Evolutionary conservation across 2,329 filamentous ascomycete species (phyloP), one percentile per base, ranked within the genome.

Genomic region (Emergomyces africanus): DNA sequence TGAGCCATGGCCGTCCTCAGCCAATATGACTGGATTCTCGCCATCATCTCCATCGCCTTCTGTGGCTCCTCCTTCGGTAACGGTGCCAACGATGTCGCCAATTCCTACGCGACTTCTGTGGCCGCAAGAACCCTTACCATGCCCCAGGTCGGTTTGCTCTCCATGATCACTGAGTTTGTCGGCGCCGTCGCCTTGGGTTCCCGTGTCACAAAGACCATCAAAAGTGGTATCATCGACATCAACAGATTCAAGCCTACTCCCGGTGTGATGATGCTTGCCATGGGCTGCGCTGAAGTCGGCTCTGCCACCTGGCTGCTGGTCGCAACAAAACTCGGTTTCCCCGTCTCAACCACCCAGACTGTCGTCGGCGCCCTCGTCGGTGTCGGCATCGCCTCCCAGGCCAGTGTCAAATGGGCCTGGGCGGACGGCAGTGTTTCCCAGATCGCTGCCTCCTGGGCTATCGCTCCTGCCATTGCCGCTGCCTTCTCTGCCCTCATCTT

Each of bases 41-140:
- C 72, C 57, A 69, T 75, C 56, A 72, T 70, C 55, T 66, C 67
- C 25, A 72, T 74, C 57, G 70, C 70, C 30, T 73, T 73, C 62
- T 65, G 70, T 57, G 68, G 68, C 59, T 69, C 67, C 41, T 64
- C 71, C 39, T 72, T 71, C 57, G 69, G 69, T 63, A 74, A 74
- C 60, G 72, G 72, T 37, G 67, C 67, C 64, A 78, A 79, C 68
- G 78, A 81, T 78, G 78, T 80, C 61, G 78, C 79, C 69, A 82
- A 81, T 66, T 74, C 78, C 0, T 82, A 79, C 69, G 79, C 79
- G 35, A 79, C 77, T 23, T 77, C 74, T 2, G 77, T 81, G 39
- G 78, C 78, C 15, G 79, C 79, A 3, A 71, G 74, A 30, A 79
- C 78, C 42, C 72, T 81, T 64, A 77, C 77, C 44, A 79, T 81